Base-by-base conservation (phyloP, 2,329 filamentous ascomycete genomes). In the Knoxdaviesia proteae region DNA sequence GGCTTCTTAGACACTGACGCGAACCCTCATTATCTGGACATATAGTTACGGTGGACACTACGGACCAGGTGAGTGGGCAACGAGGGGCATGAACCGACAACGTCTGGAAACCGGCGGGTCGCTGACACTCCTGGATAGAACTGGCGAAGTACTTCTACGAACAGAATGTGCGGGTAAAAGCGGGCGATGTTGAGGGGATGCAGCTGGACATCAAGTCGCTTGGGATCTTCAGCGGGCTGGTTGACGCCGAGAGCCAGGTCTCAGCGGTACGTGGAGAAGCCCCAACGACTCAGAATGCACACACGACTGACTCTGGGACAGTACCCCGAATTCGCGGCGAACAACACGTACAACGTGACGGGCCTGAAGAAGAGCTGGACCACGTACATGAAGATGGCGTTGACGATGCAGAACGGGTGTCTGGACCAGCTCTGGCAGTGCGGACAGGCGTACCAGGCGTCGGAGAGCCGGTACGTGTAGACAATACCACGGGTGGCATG, bases 131-230 rank as follows among this genome's bases (percentile, higher is more conserved):
- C 20, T 20, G 20, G 3, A 20, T 20, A 20, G 20, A 20, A 20
- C 2, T 20, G 20, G 34, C 32, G n/a, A 29, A 37, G 31, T 39
- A 43, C 37, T 40, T 43, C 32, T 31, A 39, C 10, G 37, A 43
- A 20, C 42, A 71, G 50, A 82, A 81, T 63, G 69, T 80, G 2
- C 49, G 63, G 29, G 58, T 81, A 44, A 65, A 65, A 43, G 69
- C 74, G 2, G 76, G 75, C 0, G 62, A 72, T 53, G 78, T 69
- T 1, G 61, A 68, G 49, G 68, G 55, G 5, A 61, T 68, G 35
- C 51, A 58, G 34, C 61, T 80, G 31, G 61, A 67, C 34, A 51
- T 64, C 41, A 63, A 69, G 50, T 39, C 44, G 3, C n/a, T 43
- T 30, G 42, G 42, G 3, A 43, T 43, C 10, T 32, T 36, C 11